Base-by-base conservation (phyloP, 2,329 filamentous ascomycete genomes). In the Iodosphaeria phyllophila region DNA sequence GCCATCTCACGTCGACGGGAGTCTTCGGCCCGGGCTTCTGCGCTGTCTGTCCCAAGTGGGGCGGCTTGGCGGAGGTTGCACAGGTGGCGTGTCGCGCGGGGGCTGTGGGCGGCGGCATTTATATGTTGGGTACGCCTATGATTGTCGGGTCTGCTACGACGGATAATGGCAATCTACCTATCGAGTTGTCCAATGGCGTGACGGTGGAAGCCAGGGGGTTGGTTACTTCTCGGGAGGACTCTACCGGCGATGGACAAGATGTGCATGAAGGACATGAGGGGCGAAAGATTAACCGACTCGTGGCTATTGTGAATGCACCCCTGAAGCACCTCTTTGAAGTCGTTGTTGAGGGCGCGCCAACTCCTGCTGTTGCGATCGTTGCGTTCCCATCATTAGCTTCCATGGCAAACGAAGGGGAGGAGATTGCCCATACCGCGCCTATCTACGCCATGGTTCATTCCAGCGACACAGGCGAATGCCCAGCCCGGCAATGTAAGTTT, bases 401-500 rank as follows among this genome's bases (percentile, higher is more conserved):
- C 18, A 19, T 8, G 2, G 31, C 72, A 13, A 28, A 34, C 10
- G 32, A 33, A 5, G 36, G 40, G 4, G 40, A 42, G 9, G 50
- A 44, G n/a, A 30, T 34, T 7, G 33, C 32, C 4, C 52, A 54
- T 4, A 35, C 50, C 12, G 45, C 51, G 25, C 66, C 69, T 13
- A 48, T 65, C n/a, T 67, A 67, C 38, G 56, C 59, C 13, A 55
- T 80, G 38, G 62, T 74, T 18, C 86, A 95, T 47, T 89, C 83
- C 4, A 82, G 75, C 44, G 84, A 92, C 30, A 86, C 84, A 20
- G 84, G 84, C 32, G 86, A 95, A 57, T 95, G 89, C 48, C 84
- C 86, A 14, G 35, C 51, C 33, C 72, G 75, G 52, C 83, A 95
- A 70, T 73, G 86, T 98, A 67, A 82, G 86, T 78, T 30, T 14